These are phyloP conservation scores for Botryotinia calthae DNA, from an alignment of 2,329 filamentous ascomycete species.

Conservation along the genomic window DNA sequence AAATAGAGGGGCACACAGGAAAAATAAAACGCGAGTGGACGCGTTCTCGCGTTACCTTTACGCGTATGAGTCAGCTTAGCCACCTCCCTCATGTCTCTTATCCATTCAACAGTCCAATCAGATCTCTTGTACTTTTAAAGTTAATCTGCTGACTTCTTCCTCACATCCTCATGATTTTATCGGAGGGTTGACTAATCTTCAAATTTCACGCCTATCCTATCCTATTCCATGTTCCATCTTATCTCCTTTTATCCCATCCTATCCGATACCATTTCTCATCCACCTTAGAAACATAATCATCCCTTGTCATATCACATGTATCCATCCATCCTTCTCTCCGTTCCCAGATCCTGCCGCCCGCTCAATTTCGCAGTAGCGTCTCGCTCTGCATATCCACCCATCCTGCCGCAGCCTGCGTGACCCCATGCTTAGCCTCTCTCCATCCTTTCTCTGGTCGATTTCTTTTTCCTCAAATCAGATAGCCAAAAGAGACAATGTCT, in stretches of 20 bases:
- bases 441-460: background rate
- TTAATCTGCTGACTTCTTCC: constrained; percentile 4
- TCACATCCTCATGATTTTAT: background rate
- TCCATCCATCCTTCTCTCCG: background rate
- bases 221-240: background rate
- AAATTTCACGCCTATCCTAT: background rate
- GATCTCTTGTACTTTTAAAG: background rate
- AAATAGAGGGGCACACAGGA: constrained; percentile 4
- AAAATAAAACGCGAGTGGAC: constrained; percentile 1
- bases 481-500: background rate
- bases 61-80: constrained; percentile 2
- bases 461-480: background rate
- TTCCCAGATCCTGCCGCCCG: constrained; percentile 13
- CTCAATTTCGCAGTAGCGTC: constrained; percentile 19
- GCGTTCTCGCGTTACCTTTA: constrained; percentile 1
- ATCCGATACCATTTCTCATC: background rate
- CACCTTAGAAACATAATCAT: background rate
- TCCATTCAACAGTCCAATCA: background rate
- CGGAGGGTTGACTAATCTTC: background rate
- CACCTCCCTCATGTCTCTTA: too few relatives aligned
- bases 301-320: constrained; percentile 10
- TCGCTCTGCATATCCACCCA: background rate
- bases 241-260: background rate
- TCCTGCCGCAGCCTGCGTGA: background rate
- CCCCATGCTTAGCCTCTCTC: background rate